Conservation (phyloP, 495 filamentous ascomycete genomes). For the Daldinia caldariorum region DNA sequence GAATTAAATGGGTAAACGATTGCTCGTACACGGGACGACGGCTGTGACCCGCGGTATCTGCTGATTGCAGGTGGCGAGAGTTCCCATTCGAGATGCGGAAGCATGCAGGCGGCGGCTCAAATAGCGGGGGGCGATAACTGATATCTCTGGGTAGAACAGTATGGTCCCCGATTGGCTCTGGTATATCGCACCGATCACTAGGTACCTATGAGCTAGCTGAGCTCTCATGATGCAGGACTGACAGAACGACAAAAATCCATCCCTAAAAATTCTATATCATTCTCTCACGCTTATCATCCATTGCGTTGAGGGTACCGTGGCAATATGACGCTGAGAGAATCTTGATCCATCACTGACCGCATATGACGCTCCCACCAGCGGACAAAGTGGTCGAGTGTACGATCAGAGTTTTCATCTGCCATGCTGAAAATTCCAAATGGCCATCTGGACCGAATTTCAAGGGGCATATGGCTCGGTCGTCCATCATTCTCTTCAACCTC, state of each 20-base stretch:
- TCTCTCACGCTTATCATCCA: background rate
- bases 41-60: background rate
- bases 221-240: background rate
- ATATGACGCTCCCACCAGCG: constrained; percentile 23
- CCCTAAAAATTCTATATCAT: background rate
- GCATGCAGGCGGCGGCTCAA: constrained; percentile 29
- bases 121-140: background rate
- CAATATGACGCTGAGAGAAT: background rate
- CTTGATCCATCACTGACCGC: constrained; percentile 9
- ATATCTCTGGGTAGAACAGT: background rate
- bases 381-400: constrained; percentile 30
- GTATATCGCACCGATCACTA: background rate
- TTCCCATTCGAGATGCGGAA: constrained; percentile 1
- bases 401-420: constrained; percentile 19
- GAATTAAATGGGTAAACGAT: background rate
- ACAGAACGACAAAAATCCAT: background rate
- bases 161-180: background rate
- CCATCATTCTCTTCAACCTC: constrained; percentile 34
- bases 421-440: constrained; percentile 34
- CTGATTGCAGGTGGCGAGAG: background rate
- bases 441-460: constrained; percentile 31
- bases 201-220: background rate
- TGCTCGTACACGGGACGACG: background rate
- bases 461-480: constrained; percentile 18
- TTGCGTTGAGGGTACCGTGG: constrained; percentile 1